Base-by-base conservation (phyloP, 2,329 filamentous ascomycete species). In the Amylocarpus encephaloides region DNA sequence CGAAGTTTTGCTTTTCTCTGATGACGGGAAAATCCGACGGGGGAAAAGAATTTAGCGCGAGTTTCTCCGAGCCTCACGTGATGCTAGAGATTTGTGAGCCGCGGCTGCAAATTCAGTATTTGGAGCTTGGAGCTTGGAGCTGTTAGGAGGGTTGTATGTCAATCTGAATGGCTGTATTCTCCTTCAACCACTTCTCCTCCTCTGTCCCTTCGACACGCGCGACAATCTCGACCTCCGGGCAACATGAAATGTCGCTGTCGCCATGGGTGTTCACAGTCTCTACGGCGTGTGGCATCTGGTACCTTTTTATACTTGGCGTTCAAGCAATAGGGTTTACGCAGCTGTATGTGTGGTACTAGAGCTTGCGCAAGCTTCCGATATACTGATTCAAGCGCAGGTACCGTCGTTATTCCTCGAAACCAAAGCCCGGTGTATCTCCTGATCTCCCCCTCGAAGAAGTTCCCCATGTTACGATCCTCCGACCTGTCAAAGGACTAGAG, bases 401-500 rank as follows among this genome's bases (percentile, higher is more conserved):
- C 59, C 73, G 72, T 38, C 66, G 74, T 59, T 80, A 78, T 64
- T 78, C 78, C 0, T 68, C 66, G 1, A 71, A 68, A 2, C 75
- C 75, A 2, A 63, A 65, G n/a, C 67, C 72, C 5, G 71, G 79
- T 5, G 64, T 77, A 13, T 80, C 80, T 2, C 70, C 79, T 1
- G 67, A 67, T 0, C 68, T 83, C 1, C 68, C 70, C 3, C 62
- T 70, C 36, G 66, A 77, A 57, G 70, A 82, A 35, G 74, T 89
- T 2, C 92, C 91, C 13, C 83, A 88, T 70, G 78, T 98, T 62
- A 97, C 93, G 30, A 78, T 95, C 53, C 90, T 98, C 59, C 86
- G 93, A 2, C 94, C 93, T 0, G 85, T 95, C 57, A 97, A 96
- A 70, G 93, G 91, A 53, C 76, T 95, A 49, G 93, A 97, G 67